phyloP scores from a whole-genome alignment of 140 eudicot genomes.

The Erigeron philadelphicus region DNA sequence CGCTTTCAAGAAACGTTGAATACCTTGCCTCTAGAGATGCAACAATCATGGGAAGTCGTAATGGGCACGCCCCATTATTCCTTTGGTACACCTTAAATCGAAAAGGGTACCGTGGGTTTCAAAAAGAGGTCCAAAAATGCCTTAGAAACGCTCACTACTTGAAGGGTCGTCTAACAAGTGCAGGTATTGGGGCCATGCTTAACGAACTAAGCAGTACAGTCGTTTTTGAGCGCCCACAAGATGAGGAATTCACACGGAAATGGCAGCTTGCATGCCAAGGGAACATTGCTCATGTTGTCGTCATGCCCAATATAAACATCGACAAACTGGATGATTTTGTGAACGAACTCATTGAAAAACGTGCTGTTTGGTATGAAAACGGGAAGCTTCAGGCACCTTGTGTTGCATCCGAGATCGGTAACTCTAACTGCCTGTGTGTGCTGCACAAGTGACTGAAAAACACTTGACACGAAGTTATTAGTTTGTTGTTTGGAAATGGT shows the following conservation, averaged over 20 bases:
- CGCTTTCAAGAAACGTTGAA: conserved; percentile 64
- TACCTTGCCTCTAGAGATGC: conserved; percentile 77
- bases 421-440: conserved; percentile 53
- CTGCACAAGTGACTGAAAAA: conserved; percentile 43
- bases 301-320: conserved; percentile 62
- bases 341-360: conserved; percentile 45
- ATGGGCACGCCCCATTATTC: conserved; percentile 81
- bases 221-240: conserved; percentile 68
- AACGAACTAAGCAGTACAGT: conserved; percentile 85
- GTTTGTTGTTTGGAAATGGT: conserved; percentile 15
- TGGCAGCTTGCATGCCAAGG: conserved; percentile 84
- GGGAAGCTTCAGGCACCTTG: conserved; percentile 61
- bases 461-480: conserved; percentile 2
- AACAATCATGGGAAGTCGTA: conserved; percentile 81
- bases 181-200: conserved; percentile 70
- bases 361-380: conserved; percentile 43
- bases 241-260: conserved; percentile 57
- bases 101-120: conserved; percentile 72
- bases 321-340: conserved; percentile 53
- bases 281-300: conserved; percentile 66
- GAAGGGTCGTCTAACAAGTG: conserved; percentile 41
- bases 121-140: conserved; percentile 82
- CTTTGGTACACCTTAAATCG: conserved; percentile 78
- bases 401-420: conserved; percentile 64
- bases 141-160: conserved; percentile 71